Base-by-base conservation (phyloP, 345 rosid genomes). In the Lepidium didymum region DNA sequence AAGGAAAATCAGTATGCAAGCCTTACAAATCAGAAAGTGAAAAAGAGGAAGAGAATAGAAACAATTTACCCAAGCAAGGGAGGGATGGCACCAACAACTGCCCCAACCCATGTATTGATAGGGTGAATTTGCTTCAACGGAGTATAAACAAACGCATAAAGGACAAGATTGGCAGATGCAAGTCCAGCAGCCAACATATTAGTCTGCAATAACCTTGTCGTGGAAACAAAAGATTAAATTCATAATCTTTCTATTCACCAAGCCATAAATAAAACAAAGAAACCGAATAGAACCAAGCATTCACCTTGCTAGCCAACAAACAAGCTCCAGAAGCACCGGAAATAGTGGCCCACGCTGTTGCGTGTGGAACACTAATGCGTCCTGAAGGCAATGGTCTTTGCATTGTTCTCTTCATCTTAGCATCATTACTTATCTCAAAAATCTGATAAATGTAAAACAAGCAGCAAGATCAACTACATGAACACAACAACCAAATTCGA, bases 51-150 rank as follows among this genome's bases (percentile, higher is more conserved):
- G 61, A 7, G n/a, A 73, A 77, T 47, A 19, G 36, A 6, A 4
- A 68, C 34, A 5, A 40, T 44, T 73, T 87, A 94, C 99, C 99
- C 99, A 45, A 94, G 83, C 67, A 94, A 89, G 13, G 99, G 96
- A 3, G 99, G 99, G 76, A 94, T 89, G 18, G 99, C 99, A 62
- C 97, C 99, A 58, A 94, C 97, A 81, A 94, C 80, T 49, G 97
- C 99, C 18, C 97, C 99, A 68, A 91, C 96, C 97, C 97, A 94
- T 27, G 99, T 91, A 77, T 94, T 91, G 62, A 86, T 82, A 16
- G 97, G 97, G 79, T 94, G 99, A 81, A 88, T 81, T 80, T 94
- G 97, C 88, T 94, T 94, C 88, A 94, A 79, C 31, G 92, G 96
- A 36, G 96, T 88, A 56, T 86, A 86, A 27, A 84, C 84, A 78